Conservation (phyloP, 768 basidiomycete species). For the Russula brevipes region DNA sequence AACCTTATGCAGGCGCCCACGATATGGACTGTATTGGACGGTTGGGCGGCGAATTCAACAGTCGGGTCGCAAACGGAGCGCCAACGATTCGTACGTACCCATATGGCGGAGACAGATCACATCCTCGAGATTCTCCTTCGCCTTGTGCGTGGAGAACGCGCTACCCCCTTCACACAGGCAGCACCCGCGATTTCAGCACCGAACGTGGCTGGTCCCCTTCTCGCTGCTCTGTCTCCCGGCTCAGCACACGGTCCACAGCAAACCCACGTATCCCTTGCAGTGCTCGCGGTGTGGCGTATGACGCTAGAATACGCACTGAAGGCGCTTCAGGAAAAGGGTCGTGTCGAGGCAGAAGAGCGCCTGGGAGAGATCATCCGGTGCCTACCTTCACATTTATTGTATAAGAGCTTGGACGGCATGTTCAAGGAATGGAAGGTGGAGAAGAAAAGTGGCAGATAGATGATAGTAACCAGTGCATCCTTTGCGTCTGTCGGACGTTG, state of each 20-base stretch:
- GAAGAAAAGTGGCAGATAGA: conserved; percentile 62
- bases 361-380: conserved; percentile 87
- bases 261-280: conserved; percentile 90
- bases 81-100: conserved; percentile 82
- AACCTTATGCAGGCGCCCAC: conserved; percentile 67
- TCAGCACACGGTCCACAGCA: conserved; percentile 84
- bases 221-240: conserved; percentile 63
- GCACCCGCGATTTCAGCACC: conserved; percentile 58
- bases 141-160: conserved; percentile 84
- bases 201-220: conserved; percentile 60
- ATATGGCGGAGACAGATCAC: conserved; percentile 82
- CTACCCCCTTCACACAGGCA: conserved; percentile 62
- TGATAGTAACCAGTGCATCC: conserved; percentile 17
- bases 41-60: conserved; percentile 83
- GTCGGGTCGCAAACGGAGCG: conserved; percentile 72
- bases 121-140: conserved; percentile 89
- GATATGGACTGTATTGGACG: conserved; percentile 83
- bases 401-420: conserved; percentile 89
- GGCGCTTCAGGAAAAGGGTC: conserved; percentile 55
- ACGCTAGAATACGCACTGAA: conserved; percentile 75
- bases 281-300: conserved; percentile 86
- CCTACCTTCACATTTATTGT: conserved; percentile 80
- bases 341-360: conserved; percentile 64
- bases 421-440: conserved; percentile 89
- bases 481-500: conserved; percentile 9